Evolutionary conservation across 2,329 filamentous ascomycete genomes (phyloP).

Genomic region (Ophiostoma sp.): DNA sequence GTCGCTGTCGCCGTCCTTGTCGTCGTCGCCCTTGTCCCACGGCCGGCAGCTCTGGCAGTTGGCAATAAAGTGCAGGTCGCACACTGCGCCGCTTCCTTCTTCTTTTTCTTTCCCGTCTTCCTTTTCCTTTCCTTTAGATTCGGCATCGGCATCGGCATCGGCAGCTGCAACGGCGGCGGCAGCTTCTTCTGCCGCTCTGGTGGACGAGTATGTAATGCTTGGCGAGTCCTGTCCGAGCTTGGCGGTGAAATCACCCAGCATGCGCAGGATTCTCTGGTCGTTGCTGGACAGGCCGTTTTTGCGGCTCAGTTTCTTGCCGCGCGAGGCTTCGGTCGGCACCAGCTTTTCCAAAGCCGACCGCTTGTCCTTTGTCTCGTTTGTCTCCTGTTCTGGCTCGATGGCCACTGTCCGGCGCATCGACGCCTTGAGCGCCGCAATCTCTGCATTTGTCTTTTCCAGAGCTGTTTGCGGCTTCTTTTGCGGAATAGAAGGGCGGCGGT

Average conservation of each 20-base stretch:
- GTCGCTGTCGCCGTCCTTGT: constrained; percentile 46
- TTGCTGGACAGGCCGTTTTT: constrained; percentile 48
- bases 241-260: constrained; percentile 73
- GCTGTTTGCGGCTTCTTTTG: constrained; percentile 39
- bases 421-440: constrained; percentile 74
- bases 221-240: constrained; percentile 57
- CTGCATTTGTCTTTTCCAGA: constrained; percentile 68
- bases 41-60: constrained; percentile 87
- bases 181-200: constrained; percentile 21
- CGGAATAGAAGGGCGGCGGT: constrained; percentile 34
- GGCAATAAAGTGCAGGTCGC: constrained; percentile 92
- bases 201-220: background rate
- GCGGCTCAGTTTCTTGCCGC: constrained; percentile 61
- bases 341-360: constrained; percentile 65
- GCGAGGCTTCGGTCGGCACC: constrained; percentile 65
- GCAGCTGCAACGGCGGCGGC: constrained; percentile 21
- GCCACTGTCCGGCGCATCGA: constrained; percentile 67
- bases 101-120: constrained; percentile 16
- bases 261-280: constrained; percentile 60
- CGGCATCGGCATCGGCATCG: constrained; percentile 10
- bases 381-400: constrained; percentile 41
- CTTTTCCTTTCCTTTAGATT: background rate
- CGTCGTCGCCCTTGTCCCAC: constrained; percentile 59
- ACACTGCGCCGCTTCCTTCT: constrained; percentile 45
- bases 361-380: constrained; percentile 50